phyloP scores from a whole-genome alignment of 495 filamentous ascomycete genomes.

The Podospora bellae-mahoneyi region DNA sequence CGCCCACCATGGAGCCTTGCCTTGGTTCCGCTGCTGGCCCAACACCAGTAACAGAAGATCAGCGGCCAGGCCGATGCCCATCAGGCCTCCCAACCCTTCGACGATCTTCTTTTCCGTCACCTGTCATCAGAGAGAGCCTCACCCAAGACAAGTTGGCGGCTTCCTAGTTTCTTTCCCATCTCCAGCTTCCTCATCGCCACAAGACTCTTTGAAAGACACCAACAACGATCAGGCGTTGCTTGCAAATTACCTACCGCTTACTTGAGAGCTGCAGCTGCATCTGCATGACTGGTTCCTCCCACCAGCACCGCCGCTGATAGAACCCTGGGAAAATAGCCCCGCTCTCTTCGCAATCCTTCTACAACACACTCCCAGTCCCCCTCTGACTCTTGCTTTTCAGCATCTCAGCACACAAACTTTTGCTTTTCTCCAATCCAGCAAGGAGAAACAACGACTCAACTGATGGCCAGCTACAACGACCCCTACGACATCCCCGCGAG shows the following conservation, averaged over 20 bases:
- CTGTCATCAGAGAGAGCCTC: not conserved
- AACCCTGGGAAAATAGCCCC: conserved; percentile 3
- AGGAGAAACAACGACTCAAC: not conserved
- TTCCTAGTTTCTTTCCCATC: not conserved
- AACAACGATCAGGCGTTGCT: not conserved
- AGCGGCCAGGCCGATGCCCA: conserved; percentile 3
- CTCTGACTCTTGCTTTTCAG: not conserved
- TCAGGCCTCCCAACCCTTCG: conserved; percentile 8
- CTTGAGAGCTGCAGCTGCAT: conserved; percentile 1
- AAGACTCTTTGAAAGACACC: not conserved
- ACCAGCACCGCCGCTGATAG: not conserved
- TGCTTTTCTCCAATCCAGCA: not conserved
- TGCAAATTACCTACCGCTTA: not conserved
- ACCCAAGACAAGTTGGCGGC: not conserved
- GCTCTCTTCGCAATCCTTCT: not conserved
- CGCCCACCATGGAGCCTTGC: conserved; percentile 6
- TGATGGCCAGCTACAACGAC: conserved; percentile 47
- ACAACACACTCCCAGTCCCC: not conserved
- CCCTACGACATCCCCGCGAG: conserved; percentile 43
- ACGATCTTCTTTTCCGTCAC: conserved; percentile 4
- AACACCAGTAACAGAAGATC: conserved; percentile 10
- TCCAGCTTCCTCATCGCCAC: not conserved
- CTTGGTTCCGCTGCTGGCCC: conserved; percentile 1
- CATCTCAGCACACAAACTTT: not conserved
- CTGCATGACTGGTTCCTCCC: conserved; percentile 5